Base-by-base conservation (phyloP, 1,284 basidiomycete species). In the Ganoderma sp. region DNA sequence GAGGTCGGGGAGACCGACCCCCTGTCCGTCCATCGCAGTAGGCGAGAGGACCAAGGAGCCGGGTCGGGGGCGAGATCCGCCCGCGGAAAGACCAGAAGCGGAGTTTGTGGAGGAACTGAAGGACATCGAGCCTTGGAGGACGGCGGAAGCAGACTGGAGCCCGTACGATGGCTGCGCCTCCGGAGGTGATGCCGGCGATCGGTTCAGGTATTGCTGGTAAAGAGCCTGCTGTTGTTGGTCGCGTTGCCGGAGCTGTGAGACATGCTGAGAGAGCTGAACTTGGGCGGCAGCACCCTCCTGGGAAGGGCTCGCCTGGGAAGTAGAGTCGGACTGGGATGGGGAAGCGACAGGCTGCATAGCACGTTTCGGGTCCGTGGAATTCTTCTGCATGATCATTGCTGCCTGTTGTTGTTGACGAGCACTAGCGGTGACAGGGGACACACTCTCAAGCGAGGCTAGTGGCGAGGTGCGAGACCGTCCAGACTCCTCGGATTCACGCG, bases 211-310 rank as follows among this genome's bases (percentile, higher is more conserved):
- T 74, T 95, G 91, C 71, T 93, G 92, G 78, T 96, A 97, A 59
- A 95, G 82, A n/a, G 89, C 90, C 77, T 94, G 94, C 69, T 96
- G 92, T 72, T 95, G 91, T 77, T 93, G 90, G 74, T 97, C 96
- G 67, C 89, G 87, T 79, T 96, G 93, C 70, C 94, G 93, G 64
- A 97, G 84, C 62, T 90, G 88, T 10, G 90, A 86, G 0, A 87
- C 83, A 61, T 89, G 88, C 43, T 78, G 78, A 22, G 77, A 81
- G 66, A 79, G 72, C 64, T 73, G 75, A 0, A 75, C 67, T 58
- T 74, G 75, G 34, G 68, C 68, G 6, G 64, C 66, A 14, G 68
- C 66, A 10, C 70, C 59, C 52, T 71, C 34, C 25, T 70, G 67
- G 28, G 63, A 39, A 64, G 63, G 63, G 37, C 32, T 28, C 25